These are phyloP conservation scores for Ceratocystis albifundus DNA, from an alignment of 2,329 filamentous ascomycete species.

Conservation along the genomic window DNA sequence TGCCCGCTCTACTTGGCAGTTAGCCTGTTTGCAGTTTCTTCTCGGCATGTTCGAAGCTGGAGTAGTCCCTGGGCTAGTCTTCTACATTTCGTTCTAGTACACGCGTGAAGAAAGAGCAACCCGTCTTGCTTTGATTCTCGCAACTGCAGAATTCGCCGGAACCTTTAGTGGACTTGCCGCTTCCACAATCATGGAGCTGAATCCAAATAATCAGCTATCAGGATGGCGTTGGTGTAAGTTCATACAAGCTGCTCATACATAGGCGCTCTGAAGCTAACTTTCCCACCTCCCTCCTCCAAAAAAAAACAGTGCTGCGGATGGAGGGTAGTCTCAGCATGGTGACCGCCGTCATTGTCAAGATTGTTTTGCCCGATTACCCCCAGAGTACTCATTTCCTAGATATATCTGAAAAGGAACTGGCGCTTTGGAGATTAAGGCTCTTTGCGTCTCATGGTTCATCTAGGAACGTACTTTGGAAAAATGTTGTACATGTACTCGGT, in stretches of 20 bases:
- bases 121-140: conserved; percentile 58
- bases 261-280: not conserved
- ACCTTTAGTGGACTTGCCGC: conserved; percentile 64
- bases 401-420: conserved; percentile 47
- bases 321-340: conserved; percentile 55
- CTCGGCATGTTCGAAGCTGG: conserved; percentile 61
- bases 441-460: conserved; percentile 47
- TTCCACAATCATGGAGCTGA: conserved; percentile 61
- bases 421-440: conserved; percentile 34
- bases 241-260: conserved; percentile 47
- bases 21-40: conserved; percentile 57
- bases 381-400: conserved; percentile 46
- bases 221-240: conserved; percentile 58
- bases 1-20: conserved; percentile 47
- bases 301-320: conserved; percentile 40
- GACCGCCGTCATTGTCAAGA: conserved; percentile 50
- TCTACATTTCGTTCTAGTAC: conserved; percentile 67
- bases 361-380: conserved; percentile 56
- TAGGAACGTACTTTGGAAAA: conserved; percentile 50
- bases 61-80: conserved; percentile 54
- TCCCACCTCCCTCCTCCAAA: too few species aligned
- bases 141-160: conserved; percentile 56
- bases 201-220: conserved; percentile 46
- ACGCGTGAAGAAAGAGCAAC: conserved; percentile 57
- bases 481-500: conserved; percentile 57